phyloP scores from a whole-genome alignment of 805 yeast genomes.

The Nadsonia fulvescens region DNA sequence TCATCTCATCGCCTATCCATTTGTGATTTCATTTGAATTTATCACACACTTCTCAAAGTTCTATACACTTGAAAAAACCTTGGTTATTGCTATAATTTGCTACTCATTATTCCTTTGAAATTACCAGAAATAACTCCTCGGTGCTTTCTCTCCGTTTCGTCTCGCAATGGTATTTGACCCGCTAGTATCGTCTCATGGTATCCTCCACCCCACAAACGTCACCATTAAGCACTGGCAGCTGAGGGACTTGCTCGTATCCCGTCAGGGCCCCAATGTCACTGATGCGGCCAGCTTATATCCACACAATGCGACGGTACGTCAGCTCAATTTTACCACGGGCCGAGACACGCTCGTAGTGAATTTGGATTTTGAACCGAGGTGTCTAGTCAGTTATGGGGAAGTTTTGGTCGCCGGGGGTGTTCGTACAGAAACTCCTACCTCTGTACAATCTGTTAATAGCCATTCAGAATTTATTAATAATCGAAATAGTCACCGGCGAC shows the following conservation, averaged over 20 bases:
- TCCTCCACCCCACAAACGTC: conserved; percentile 5
- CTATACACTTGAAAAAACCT: too few species aligned
- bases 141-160: too few species aligned
- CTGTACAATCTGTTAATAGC: conserved; percentile 14
- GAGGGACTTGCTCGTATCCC: conserved; percentile 47
- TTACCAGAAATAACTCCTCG: too few species aligned
- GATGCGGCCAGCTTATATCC: conserved; percentile 37
- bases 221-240: conserved; percentile 52
- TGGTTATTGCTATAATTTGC: too few species aligned
- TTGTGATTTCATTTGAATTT: too few species aligned
- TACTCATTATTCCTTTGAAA: too few species aligned
- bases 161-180: too few species aligned
- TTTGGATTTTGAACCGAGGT: conserved; percentile 51
- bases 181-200: too few species aligned
- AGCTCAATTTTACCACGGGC: conserved; percentile 24
- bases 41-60: too few species aligned
- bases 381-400: conserved; percentile 38
- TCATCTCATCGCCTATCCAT: too few species aligned
- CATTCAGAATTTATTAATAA: too few species aligned
- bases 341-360: conserved; percentile 24
- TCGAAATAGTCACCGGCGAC: too few species aligned
- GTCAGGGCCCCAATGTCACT: conserved; percentile 15
- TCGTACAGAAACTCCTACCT: conserved; percentile 19
- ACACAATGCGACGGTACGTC: conserved; percentile 31
- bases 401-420: conserved; percentile 36